A percentile compares a stretch with the other conserved stretches of the same genome.
Evolutionary conservation across 106 monocot species (phyloP).

Genomic region (Apostasia shenzhenica): DNA sequence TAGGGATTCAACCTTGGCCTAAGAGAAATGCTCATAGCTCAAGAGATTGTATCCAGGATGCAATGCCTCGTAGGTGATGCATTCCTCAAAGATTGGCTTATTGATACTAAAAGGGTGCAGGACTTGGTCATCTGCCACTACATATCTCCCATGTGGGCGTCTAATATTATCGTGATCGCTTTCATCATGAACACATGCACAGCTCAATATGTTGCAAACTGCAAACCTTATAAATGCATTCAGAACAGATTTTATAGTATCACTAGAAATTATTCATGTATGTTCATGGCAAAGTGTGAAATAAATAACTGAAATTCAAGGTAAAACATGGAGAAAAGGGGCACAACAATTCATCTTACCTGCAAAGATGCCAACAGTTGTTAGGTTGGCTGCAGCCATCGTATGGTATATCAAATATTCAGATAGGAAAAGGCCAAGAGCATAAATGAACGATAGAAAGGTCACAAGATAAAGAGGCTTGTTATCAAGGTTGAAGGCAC

Average conservation of each 20-base stretch:
- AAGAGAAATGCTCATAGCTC: too few species aligned
- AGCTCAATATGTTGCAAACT: neutral
- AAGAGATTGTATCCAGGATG: too few species aligned
- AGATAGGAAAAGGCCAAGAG: constrained; percentile 84
- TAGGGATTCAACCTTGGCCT: too few species aligned
- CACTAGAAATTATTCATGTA: neutral
- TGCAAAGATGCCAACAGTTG: constrained; percentile 87
- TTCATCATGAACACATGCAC: too few species aligned
- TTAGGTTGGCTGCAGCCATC: constrained; percentile 73
- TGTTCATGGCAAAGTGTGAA: neutral
- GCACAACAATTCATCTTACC: constrained; percentile 32
- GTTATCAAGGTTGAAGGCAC: constrained; percentile 88
- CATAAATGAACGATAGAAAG: constrained; percentile 88
- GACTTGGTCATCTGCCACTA: too few species aligned
- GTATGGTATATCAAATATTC: constrained; percentile 83
- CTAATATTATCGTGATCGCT: too few species aligned
- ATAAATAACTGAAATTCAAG: constrained; percentile 1
- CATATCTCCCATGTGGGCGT: too few species aligned
- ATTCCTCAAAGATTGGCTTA: too few species aligned
- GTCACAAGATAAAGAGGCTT: constrained; percentile 77
- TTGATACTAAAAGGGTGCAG: too few species aligned
- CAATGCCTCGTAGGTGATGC: too few species aligned
- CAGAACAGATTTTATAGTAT: neutral
- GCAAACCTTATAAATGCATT: neutral
- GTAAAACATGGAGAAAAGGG: neutral